Percentiles rank a stretch among this genome's conserved stretches.
These are phyloP conservation scores for Saturnispora bothae DNA, from an alignment of 805 yeast species.

Conservation along the genomic window DNA sequence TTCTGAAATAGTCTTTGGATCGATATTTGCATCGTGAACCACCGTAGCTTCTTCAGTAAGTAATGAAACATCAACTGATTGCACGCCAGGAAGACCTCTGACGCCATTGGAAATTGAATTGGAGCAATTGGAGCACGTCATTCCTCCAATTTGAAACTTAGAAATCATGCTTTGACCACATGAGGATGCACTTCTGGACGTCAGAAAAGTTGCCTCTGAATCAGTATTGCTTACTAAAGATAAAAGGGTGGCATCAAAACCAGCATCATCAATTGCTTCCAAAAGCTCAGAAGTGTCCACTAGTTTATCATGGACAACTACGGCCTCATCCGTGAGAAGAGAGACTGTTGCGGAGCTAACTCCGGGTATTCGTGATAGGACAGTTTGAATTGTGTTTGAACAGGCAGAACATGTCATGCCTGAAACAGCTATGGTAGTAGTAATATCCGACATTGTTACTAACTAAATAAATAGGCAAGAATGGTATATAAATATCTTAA, in stretches of 20 bases:
- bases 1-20: constrained; percentile 31
- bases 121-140: constrained; percentile 89
- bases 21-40: constrained; percentile 30
- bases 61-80: constrained; percentile 51
- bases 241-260: constrained; percentile 31
- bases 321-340: constrained; percentile 60
- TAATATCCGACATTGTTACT: too few relatives aligned
- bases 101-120: constrained; percentile 42
- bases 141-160: constrained; percentile 43
- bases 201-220: not conserved
- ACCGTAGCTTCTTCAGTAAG: constrained; percentile 66
- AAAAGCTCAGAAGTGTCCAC: constrained; percentile 26
- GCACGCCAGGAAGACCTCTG: constrained; percentile 17
- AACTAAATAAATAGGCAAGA: too few relatives aligned
- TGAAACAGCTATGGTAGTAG: constrained; percentile 33
- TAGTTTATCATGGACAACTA: constrained; percentile 34
- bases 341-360: constrained; percentile 42
- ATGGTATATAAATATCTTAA: too few relatives aligned
- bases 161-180: not conserved
- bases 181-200: not conserved
- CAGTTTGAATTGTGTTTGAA: constrained; percentile 41
- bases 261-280: constrained; percentile 36
- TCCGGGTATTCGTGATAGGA: constrained; percentile 30
- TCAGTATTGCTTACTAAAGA: not conserved
- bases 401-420: constrained; percentile 73